Evolutionary conservation across 352 stramenopile genomes (phyloP), one percentile per base, ranked within the genome.

Genomic region (Globisporangium iwayamae): DNA sequence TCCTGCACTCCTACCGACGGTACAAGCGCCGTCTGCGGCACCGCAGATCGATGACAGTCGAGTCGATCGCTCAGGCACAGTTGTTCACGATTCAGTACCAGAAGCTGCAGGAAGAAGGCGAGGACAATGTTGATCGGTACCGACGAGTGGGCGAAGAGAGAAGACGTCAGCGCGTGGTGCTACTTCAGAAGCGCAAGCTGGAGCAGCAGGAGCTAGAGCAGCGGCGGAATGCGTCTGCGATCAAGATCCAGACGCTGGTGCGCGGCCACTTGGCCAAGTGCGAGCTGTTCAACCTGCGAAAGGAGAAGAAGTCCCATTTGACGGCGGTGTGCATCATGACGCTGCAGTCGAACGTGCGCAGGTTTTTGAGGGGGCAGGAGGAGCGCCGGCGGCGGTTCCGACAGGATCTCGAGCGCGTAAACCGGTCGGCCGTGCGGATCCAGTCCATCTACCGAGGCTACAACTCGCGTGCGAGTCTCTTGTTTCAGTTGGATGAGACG

Each of bases 271-370:
- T 73, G 22, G 81, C 78, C 2, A 72, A 78, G 28, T 65, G 66
- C 3, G 55, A 74, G 53, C 73, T 64, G 0, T 55, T 62, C 7
- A 39, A 52, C 4, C 48, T 87, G 14, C 61, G 76, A 2, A 65
- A 81, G 34, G 78, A 90, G 59, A 76, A 74, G 13, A 79, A 80
- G 4, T 75, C 80, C 0, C 78, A 90, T n/a, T 56, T 83, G 52
- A 74, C 78, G 6, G 76, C 81, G 0, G 76, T 82, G 30, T 82
- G 78, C 5, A 79, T 72, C 16, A 90, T 89, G 63, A 73, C 74
- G 5, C 87, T 94, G 38, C 85, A 94, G 66, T 90, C 76, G 28
- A 83, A 70, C 32, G 89, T 88, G 20, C 85, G 85, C 32, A 76
- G 68, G 32, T 85, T 85, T 52, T 53, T 89, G 9, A 75, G 69